Evolutionary conservation across 768 basidiomycete species (phyloP).

Genomic region (Leucocoprinus sp.): DNA sequence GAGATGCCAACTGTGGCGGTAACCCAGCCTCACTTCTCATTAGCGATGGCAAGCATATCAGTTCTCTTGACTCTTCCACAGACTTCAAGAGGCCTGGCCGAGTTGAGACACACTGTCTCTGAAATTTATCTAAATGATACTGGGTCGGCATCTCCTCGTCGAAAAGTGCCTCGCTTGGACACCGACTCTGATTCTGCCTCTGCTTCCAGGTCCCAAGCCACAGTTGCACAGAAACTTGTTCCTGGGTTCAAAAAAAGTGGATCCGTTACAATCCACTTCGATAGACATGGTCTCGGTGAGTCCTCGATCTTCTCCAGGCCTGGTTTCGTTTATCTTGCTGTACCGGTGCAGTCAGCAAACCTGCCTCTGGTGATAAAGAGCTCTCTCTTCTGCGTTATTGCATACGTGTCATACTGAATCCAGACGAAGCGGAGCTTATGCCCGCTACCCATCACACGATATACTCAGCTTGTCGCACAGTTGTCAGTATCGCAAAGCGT

Average conservation of each 20-base stretch:
- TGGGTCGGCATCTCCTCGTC: constrained; percentile 50
- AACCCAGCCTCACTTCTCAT: too few relatives aligned
- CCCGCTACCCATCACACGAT: constrained; percentile 49
- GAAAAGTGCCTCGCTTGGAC: constrained; percentile 61
- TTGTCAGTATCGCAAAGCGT: constrained; percentile 42
- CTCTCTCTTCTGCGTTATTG: constrained; percentile 26
- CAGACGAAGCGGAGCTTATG: constrained; percentile 19
- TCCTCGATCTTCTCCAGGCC: background rate
- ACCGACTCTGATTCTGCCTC: constrained; percentile 62
- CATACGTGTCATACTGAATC: constrained; percentile 32
- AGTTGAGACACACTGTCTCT: constrained; percentile 28
- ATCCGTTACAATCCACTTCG: constrained; percentile 19
- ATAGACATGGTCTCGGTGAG: constrained; percentile 21
- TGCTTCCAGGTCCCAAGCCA: constrained; percentile 45
- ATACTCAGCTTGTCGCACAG: constrained; percentile 46
- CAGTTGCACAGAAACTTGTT: constrained; percentile 10
- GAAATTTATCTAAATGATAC: constrained; percentile 21
- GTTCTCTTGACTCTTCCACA: constrained; percentile 39
- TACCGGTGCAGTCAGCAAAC: constrained; percentile 15
- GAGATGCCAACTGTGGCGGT: too few relatives aligned
- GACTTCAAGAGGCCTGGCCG: constrained; percentile 39
- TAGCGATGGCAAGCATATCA: constrained; percentile 20
- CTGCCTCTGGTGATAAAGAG: constrained; percentile 19
- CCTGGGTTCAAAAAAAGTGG: background rate
- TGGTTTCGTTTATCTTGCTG: background rate